Conservation (phyloP, 805 yeast species). For the Saccharomycopsis sp. region DNA sequence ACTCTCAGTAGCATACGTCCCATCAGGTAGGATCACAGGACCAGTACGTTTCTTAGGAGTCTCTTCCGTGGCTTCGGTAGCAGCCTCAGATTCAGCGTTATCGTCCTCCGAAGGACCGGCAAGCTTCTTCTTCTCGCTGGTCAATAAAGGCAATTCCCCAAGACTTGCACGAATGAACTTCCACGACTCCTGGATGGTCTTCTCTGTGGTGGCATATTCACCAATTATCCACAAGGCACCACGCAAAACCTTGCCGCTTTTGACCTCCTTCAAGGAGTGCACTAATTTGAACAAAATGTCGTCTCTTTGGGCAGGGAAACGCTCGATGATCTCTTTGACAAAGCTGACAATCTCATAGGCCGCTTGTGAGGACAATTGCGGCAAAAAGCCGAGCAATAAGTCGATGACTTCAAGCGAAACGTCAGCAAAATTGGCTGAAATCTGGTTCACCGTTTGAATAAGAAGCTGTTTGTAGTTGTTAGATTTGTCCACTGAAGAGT, state of each 20-base stretch:
- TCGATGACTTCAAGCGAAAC: constrained; percentile 90
- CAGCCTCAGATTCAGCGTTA: constrained; percentile 26
- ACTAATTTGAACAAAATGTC: constrained; percentile 60
- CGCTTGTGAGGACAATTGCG: constrained; percentile 76
- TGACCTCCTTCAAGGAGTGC: constrained; percentile 49
- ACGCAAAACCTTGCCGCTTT: constrained; percentile 85
- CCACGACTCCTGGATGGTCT: constrained; percentile 80
- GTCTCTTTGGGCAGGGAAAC: constrained; percentile 72
- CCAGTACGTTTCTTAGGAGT: constrained; percentile 35
- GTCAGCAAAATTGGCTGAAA: constrained; percentile 83
- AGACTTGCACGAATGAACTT: constrained; percentile 70
- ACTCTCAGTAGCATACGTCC: constrained; percentile 94
- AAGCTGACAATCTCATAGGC: constrained; percentile 89
- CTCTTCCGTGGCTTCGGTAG: constrained; percentile 24
- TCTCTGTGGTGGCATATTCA: constrained; percentile 72
- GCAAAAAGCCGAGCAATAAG: constrained; percentile 75
- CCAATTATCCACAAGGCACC: constrained; percentile 96
- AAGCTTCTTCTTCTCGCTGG: constrained; percentile 52
- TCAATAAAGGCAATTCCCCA: constrained; percentile 87
- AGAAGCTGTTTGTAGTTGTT: constrained; percentile 83
- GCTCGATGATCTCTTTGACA: constrained; percentile 90
- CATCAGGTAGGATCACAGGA: constrained; percentile 94
- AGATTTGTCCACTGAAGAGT: constrained; percentile 67
- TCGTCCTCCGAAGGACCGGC: constrained; percentile 32
- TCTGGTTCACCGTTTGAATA: constrained; percentile 80